Percentiles rank a stretch among this genome's conserved stretches.
Conservation (phyloP, 768 basidiomycete species). For the Pleurotus sapidus region DNA sequence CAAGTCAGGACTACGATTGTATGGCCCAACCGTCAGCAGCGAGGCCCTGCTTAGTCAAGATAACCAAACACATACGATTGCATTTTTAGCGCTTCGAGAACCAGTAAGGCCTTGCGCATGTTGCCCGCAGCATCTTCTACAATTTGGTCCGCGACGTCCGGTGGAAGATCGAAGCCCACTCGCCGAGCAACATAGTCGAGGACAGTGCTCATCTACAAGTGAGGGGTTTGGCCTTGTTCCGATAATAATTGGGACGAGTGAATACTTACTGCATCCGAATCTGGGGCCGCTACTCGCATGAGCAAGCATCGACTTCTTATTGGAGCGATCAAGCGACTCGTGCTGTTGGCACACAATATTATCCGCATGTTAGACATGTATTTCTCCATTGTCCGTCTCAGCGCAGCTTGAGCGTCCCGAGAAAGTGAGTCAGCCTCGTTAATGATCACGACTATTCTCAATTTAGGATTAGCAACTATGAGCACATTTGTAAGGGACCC, state of each 20-base stretch:
- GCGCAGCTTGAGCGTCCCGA: conserved; percentile 94
- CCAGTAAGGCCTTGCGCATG: conserved; percentile 90
- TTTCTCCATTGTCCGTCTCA: conserved; percentile 98
- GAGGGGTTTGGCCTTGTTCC: background rate
- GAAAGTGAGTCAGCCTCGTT: conserved; percentile 96
- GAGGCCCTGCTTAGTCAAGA: background rate
- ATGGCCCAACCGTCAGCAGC: background rate
- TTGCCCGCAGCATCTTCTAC: conserved; percentile 84
- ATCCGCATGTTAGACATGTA: conserved; percentile 98
- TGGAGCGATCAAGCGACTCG: conserved; percentile 92
- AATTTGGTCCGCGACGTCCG: conserved; percentile 72
- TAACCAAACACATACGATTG: conserved; percentile 65
- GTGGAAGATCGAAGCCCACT: conserved; percentile 70
- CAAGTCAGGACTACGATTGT: conserved; percentile 65
- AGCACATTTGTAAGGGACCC: conserved; percentile 5
- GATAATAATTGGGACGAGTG: background rate
- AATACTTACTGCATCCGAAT: conserved; percentile 59
- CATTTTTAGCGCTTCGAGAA: conserved; percentile 95
- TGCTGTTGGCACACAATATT: conserved; percentile 95
- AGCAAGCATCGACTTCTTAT: conserved; percentile 95
- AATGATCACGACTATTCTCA: conserved; percentile 76
- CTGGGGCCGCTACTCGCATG: conserved; percentile 90
- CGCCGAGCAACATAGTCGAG: conserved; percentile 76
- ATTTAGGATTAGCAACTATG: background rate
- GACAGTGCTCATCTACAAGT: conserved; percentile 71